Percentiles rank a stretch among this genome's conserved stretches.
Conservation (phyloP, 352 stramenopile species). For the Globisporangium heterothallicum region DNA sequence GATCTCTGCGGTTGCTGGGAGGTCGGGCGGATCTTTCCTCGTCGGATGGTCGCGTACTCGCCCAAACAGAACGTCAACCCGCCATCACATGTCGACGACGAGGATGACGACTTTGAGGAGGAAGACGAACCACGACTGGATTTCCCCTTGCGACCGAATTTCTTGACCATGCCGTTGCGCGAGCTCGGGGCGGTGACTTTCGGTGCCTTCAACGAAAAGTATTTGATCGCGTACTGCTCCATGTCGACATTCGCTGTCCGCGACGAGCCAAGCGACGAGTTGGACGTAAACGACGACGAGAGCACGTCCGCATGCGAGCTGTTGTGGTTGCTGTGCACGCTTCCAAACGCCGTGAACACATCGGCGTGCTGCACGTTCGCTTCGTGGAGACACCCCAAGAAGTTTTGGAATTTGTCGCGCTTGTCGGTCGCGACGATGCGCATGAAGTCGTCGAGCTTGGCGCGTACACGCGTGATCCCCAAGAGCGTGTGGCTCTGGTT, state of each 20-base stretch:
- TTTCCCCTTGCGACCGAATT: slow-evolving; percentile 40
- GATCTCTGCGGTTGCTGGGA: neutral
- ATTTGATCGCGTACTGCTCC: slow-evolving; percentile 54
- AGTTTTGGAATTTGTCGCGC: slow-evolving; percentile 49
- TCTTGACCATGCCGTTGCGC: slow-evolving; percentile 23
- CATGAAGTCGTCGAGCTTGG: slow-evolving; percentile 68
- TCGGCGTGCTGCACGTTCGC: slow-evolving; percentile 51
- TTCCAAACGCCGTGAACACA: slow-evolving; percentile 56
- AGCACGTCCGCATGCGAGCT: slow-evolving; percentile 5
- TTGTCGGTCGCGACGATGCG: slow-evolving; percentile 34
- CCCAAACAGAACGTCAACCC: slow-evolving; percentile 42
- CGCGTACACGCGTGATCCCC: slow-evolving; percentile 45
- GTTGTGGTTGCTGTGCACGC: slow-evolving; percentile 8
- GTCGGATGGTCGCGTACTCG: slow-evolving; percentile 61
- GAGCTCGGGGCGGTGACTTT: slow-evolving; percentile 11
- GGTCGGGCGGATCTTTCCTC: slow-evolving; percentile 23
- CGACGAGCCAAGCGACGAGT: slow-evolving; percentile 21
- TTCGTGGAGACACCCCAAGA: slow-evolving; percentile 51
- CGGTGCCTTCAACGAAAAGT: slow-evolving; percentile 38
- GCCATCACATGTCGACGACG: slow-evolving; percentile 9
- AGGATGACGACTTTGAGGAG: slow-evolving; percentile 15
- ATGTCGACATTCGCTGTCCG: slow-evolving; percentile 5
- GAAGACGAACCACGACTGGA: too few species aligned
- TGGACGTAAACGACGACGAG: slow-evolving; percentile 19
- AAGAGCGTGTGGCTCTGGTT: slow-evolving; percentile 46